A percentile compares a stretch with the other conserved stretches of the same genome.
phyloP scores from a whole-genome alignment of 805 yeast genomes.

The Kuraishia piskuri region DNA sequence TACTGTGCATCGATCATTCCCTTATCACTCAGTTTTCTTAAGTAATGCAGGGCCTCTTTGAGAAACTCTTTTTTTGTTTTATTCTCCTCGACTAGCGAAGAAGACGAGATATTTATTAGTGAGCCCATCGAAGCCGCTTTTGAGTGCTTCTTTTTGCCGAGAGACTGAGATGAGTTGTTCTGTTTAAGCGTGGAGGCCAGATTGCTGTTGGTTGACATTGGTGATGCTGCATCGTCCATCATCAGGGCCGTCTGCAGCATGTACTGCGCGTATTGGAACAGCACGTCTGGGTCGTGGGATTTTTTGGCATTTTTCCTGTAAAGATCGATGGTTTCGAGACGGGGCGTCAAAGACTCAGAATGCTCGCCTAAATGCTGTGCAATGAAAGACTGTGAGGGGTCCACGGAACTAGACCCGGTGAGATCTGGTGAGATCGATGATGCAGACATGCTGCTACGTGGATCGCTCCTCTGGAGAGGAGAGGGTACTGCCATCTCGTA shows the following conservation, averaged over 20 bases:
- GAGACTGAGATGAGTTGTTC: not conserved
- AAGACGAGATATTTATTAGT: constrained; percentile 5
- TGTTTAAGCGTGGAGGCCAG: not conserved
- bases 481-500: not conserved
- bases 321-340: constrained; percentile 77
- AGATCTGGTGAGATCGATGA: not conserved
- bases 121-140: not conserved
- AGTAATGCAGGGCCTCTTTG: constrained; percentile 67
- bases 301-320: constrained; percentile 81
- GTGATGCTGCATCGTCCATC: constrained; percentile 26
- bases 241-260: constrained; percentile 78
- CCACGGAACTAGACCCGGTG: not conserved
- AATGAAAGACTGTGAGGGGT: constrained; percentile 4
- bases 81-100: constrained; percentile 9
- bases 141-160: not conserved
- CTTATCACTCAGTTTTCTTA: constrained; percentile 64
- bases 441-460: not conserved
- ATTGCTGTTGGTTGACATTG: not conserved
- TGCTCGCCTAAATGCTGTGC: constrained; percentile 7
- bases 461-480: not conserved
- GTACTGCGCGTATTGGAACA: constrained; percentile 87
- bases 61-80: constrained; percentile 42
- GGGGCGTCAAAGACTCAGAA: constrained; percentile 45
- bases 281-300: constrained; percentile 76
- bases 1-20: constrained; percentile 91